phyloP scores from a whole-genome alignment of 176 grass and related monocot species.

The Puya raimondii region DNA sequence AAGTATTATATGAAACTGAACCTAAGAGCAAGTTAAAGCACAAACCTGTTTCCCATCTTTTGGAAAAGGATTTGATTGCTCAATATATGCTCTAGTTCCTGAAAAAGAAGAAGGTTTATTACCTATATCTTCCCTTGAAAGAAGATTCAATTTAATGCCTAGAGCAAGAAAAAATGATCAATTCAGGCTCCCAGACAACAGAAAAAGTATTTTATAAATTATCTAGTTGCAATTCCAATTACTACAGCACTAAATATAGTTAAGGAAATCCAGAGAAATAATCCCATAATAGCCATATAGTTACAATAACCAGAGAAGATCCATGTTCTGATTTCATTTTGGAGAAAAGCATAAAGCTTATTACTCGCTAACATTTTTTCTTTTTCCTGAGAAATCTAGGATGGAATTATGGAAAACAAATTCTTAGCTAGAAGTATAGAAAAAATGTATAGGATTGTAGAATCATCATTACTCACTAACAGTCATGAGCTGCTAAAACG shows the following conservation, averaged over 20 bases:
- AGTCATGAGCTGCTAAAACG: no score
- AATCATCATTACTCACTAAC: no score
- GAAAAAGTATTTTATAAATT: neutral
- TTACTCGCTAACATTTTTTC: no score
- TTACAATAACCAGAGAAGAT: neutral
- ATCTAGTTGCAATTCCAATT: neutral
- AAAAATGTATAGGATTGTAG: no score
- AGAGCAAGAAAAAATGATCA: slow-evolving; percentile 1
- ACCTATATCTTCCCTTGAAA: neutral
- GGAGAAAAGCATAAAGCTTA: no score
- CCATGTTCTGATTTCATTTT: no score
- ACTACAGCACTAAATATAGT: neutral
- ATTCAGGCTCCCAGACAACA: neutral
- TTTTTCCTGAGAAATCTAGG: no score
- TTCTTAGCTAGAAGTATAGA: no score
- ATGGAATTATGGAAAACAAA: no score
- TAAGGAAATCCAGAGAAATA: neutral
- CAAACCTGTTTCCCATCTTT: slow-evolving; percentile 80
- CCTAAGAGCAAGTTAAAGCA: neutral
- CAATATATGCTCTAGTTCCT: slow-evolving; percentile 82
- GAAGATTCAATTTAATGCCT: neutral
- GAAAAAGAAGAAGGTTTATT: slow-evolving; percentile 9
- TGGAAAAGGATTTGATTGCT: slow-evolving; percentile 82
- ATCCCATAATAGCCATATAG: neutral
- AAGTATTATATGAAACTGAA: no score